A percentile compares a stretch with the other conserved stretches of the same genome.
Evolutionary conservation across 805 yeast genomes (phyloP).

Genomic region (Wickerhamiella sorbophila): DNA sequence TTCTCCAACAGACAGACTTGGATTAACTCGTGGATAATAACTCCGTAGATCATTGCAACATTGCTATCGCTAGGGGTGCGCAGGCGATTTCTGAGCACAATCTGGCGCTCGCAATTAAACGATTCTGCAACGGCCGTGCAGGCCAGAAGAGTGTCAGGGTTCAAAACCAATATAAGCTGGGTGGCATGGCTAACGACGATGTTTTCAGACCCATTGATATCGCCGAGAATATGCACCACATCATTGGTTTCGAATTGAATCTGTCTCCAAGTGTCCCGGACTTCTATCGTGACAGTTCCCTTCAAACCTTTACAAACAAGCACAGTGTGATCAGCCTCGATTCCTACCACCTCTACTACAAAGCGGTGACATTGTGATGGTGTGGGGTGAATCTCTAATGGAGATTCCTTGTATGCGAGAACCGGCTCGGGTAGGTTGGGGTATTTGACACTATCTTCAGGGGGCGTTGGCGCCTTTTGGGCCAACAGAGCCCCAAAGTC

Average conservation of each 20-base stretch:
- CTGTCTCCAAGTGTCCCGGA: slow-evolving; percentile 19
- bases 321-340: background rate
- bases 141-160: slow-evolving; percentile 70
- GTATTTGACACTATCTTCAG: background rate
- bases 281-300: background rate
- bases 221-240: slow-evolving; percentile 23
- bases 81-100: slow-evolving; percentile 44
- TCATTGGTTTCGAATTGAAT: slow-evolving; percentile 19
- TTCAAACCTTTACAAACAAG: background rate
- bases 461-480: background rate
- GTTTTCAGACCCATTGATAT: slow-evolving; percentile 8
- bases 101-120: slow-evolving; percentile 54
- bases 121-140: slow-evolving; percentile 75
- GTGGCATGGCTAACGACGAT: slow-evolving; percentile 38
- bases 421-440: background rate
- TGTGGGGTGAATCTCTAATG: background rate
- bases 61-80: slow-evolving; percentile 39
- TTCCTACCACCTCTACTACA: background rate
- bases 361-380: background rate
- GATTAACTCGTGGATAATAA: slow-evolving; percentile 63
- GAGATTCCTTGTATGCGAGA: background rate
- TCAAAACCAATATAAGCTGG: slow-evolving; percentile 54
- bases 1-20: slow-evolving; percentile 37
- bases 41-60: slow-evolving; percentile 64
- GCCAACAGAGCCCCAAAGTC: background rate